Percentiles rank a stretch among this genome's conserved stretches.
Evolutionary conservation across 2,329 filamentous ascomycete species (phyloP).

Genomic region (Fusarium keratoplasticum): DNA sequence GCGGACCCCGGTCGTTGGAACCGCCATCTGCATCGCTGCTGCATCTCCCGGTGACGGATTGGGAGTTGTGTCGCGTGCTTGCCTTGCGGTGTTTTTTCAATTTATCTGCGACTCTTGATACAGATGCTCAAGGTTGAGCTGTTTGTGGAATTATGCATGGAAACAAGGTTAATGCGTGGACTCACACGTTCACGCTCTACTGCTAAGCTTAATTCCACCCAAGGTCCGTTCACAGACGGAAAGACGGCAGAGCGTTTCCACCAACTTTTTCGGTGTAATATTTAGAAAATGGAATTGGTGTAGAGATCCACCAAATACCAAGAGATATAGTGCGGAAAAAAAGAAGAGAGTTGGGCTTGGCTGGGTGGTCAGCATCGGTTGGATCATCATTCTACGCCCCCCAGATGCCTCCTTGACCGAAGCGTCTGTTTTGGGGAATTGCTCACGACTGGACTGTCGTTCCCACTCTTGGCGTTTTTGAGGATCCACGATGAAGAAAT

Average conservation of each 20-base stretch:
- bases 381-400: not conserved
- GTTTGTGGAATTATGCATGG: constrained; percentile 8
- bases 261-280: not conserved
- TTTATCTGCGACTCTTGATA: not conserved
- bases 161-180: constrained; percentile 23
- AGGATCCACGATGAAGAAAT: constrained; percentile 16
- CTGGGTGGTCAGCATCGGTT: not conserved
- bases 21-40: constrained; percentile 10
- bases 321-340: not conserved
- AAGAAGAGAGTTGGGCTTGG: not conserved
- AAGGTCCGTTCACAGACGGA: not conserved
- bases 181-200: not conserved
- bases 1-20: constrained; percentile 2
- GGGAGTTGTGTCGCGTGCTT: constrained; percentile 38
- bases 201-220: constrained; percentile 4
- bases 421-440: constrained; percentile 19
- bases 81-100: constrained; percentile 2
- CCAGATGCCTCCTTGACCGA: constrained; percentile 11
- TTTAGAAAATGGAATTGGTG: not conserved
- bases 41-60: constrained; percentile 35
- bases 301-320: not conserved
- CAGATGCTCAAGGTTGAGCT: not conserved
- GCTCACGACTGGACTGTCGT: constrained; percentile 18
- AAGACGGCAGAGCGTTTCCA: not conserved
- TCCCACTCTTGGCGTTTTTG: constrained; percentile 35